phyloP scores from a whole-genome alignment of 192 early-diverging fungal genomes.

The Backusella mclennaniae region DNA sequence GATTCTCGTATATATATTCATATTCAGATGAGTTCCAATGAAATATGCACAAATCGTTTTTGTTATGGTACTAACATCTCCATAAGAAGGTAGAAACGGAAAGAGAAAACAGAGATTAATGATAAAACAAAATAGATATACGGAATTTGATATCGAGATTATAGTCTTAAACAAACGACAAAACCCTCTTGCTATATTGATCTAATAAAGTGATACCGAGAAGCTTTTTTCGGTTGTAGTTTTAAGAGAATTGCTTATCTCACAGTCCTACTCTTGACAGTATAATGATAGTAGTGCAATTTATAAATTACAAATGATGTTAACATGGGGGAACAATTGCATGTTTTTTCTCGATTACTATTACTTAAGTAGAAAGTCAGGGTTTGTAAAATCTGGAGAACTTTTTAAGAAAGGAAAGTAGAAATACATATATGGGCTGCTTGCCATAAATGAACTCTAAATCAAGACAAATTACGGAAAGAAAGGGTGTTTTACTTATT shows the following conservation, averaged over 20 bases:
- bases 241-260: neutral
- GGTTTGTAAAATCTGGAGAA: neutral
- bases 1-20: neutral
- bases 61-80: neutral
- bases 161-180: neutral
- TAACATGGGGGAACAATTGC: neutral
- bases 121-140: too few species aligned
- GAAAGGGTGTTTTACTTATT: neutral
- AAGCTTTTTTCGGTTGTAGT: neutral
- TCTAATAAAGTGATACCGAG: neutral
- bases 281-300: neutral
- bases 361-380: neutral
- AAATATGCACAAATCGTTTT: neutral
- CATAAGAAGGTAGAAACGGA: neutral
- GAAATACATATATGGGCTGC: neutral
- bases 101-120: neutral
- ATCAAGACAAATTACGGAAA: neutral
- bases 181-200: neutral
- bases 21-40: neutral
- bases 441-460: neutral
- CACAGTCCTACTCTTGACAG: neutral
- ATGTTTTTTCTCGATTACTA: neutral
- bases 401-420: neutral
- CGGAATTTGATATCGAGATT: neutral
- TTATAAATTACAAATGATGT: neutral